These are phyloP conservation scores for Crithidia fasciculata DNA, from an alignment of 208 protist species.

Conservation along the genomic window DNA sequence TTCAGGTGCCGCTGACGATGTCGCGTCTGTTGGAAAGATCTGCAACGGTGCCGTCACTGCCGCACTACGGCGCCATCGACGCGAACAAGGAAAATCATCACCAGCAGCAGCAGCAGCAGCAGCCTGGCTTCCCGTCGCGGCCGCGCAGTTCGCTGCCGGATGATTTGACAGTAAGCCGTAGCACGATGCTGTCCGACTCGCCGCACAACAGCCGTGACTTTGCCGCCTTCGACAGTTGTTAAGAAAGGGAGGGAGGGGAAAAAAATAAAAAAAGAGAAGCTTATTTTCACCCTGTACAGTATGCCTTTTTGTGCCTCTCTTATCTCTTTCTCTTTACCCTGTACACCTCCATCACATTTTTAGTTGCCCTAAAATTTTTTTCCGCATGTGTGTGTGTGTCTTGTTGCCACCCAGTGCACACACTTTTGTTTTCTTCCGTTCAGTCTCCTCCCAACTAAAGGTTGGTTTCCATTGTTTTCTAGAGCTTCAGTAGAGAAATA, in stretches of 20 bases:
- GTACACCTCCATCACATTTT: too few relatives aligned
- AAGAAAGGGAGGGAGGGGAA: neutral
- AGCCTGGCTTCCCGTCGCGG: constrained; percentile 8
- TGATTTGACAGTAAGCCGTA: constrained; percentile 33
- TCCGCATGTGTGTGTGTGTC: too few relatives aligned
- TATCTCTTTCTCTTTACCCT: too few relatives aligned
- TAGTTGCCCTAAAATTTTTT: too few relatives aligned
- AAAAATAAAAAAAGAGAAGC: too few relatives aligned
- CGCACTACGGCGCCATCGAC: constrained; percentile 7
- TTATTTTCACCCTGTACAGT: too few relatives aligned
- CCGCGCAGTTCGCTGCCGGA: constrained; percentile 24
- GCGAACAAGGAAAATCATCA: constrained; percentile 19
- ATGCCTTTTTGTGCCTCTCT: too few relatives aligned
- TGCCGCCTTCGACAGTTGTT: constrained; percentile 8
- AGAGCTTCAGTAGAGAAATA: too few relatives aligned
- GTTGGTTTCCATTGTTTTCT: too few relatives aligned
- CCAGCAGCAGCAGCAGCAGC: constrained; percentile 1
- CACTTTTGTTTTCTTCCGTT: too few relatives aligned
- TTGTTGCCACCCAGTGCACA: too few relatives aligned
- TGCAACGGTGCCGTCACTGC: constrained; percentile 10
- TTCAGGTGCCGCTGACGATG: constrained; percentile 13
- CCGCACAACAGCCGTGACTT: constrained; percentile 15
- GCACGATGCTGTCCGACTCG: constrained; percentile 24
- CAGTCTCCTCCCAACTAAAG: too few relatives aligned
- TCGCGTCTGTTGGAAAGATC: constrained; percentile 25